These are phyloP conservation scores for Hyphopichia burtonii DNA, from an alignment of 1,139 yeast species.

Conservation along the genomic window DNA sequence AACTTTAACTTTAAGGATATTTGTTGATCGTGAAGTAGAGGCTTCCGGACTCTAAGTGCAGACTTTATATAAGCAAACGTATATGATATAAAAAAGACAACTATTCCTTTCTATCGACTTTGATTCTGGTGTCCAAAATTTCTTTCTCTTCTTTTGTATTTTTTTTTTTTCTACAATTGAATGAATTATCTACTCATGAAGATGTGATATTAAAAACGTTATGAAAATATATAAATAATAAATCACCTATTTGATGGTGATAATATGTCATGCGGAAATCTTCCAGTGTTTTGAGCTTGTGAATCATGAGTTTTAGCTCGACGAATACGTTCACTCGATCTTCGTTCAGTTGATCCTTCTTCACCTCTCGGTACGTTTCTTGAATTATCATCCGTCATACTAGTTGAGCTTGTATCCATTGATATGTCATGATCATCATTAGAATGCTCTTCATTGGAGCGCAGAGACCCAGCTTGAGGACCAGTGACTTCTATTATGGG, in stretches of 20 bases:
- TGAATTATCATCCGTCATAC: constrained; percentile 1
- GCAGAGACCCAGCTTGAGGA: neutral
- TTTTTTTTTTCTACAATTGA: too few relatives aligned
- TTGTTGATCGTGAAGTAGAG: too few relatives aligned
- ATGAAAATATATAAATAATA: too few relatives aligned
- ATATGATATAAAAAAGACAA: too few relatives aligned
- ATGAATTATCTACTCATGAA: too few relatives aligned
- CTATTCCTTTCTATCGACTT: too few relatives aligned
- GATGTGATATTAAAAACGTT: too few relatives aligned
- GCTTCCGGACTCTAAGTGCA: too few relatives aligned
- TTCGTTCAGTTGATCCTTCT: constrained; percentile 3
- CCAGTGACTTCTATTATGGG: neutral
- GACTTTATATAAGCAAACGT: too few relatives aligned
- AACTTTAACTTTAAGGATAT: too few relatives aligned
- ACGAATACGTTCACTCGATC: neutral
- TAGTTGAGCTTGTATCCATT: constrained; percentile 4
- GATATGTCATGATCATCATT: constrained; percentile 1
- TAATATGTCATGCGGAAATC: constrained; percentile 19
- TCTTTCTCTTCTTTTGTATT: too few relatives aligned
- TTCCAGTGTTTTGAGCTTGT: constrained; percentile 14
- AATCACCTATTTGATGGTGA: constrained; percentile 9
- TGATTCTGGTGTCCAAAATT: too few relatives aligned
- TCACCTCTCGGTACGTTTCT: constrained; percentile 2
- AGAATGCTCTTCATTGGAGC: neutral
- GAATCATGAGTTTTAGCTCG: constrained; percentile 1